phyloP scores from a whole-genome alignment of 2,329 filamentous ascomycete species.

The Beauveria varroae region DNA sequence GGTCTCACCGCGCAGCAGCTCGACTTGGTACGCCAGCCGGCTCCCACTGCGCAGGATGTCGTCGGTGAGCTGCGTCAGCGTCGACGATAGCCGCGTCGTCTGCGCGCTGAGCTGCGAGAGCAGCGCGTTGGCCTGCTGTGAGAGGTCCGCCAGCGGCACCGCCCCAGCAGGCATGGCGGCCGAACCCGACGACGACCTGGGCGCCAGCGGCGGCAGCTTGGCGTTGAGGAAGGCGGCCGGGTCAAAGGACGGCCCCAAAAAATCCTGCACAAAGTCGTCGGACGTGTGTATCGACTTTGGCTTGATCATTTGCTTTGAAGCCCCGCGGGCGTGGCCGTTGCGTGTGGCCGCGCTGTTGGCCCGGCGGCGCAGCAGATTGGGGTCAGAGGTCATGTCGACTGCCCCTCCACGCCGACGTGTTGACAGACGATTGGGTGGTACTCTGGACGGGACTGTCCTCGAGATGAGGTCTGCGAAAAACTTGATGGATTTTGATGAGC shows the following conservation, averaged over 20 bases:
- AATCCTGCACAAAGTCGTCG: constrained; percentile 67
- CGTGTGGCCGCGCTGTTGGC: constrained; percentile 39
- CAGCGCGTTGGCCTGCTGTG: constrained; percentile 73
- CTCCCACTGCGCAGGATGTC: constrained; percentile 88
- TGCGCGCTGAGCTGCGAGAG: constrained; percentile 84
- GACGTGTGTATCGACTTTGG: constrained; percentile 56
- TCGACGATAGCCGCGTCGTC: constrained; percentile 72
- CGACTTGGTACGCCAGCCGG: constrained; percentile 87
- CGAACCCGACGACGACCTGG: constrained; percentile 22
- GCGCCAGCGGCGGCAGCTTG: constrained; percentile 60
- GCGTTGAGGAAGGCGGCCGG: constrained; percentile 79
- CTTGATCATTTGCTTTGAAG: constrained; percentile 29
- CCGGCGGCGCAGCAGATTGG: constrained; percentile 27
- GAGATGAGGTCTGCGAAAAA: neutral
- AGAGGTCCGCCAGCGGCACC: constrained; percentile 66
- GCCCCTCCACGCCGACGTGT: neutral
- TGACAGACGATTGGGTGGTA: neutral
- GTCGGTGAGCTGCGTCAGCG: constrained; percentile 83
- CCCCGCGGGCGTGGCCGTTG: constrained; percentile 34
- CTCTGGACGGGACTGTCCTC: neutral
- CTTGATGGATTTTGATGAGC: neutral
- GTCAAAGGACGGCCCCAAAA: constrained; percentile 71
- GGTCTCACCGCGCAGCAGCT: constrained; percentile 83
- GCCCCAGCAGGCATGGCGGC: constrained; percentile 21
- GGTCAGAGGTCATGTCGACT: constrained; percentile 23